Base-by-base conservation (phyloP, 441 rosid species). In the Corymbia citriodora region DNA sequence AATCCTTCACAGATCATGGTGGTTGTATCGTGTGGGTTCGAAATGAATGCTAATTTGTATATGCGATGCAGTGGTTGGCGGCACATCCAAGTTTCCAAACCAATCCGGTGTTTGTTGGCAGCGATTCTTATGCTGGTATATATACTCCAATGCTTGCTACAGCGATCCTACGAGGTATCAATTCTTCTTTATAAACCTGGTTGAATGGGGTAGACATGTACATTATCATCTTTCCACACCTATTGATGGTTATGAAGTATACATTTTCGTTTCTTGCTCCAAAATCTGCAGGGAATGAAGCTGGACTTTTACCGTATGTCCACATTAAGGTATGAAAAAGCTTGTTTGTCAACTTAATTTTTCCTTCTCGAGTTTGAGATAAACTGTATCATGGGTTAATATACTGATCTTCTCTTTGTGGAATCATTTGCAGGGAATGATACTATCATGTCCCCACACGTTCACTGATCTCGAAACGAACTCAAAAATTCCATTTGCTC, bases 41-140 rank as follows among this genome's bases (percentile, higher is more conserved):
- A 53, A 87, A 57, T 9, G n/a, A 49, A 63, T 23, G 25, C 88
- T 90, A 18, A 87, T 55, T n/a, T 29, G 4, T 52, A 8, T 23
- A 59, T 88, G 29, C 54, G 6, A 72, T 90, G 63, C 92, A 93
- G 94, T 93, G 94, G 94, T 55, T 93, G 68, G 27, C 19, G 3
- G 92, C 90, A 5, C 92, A 93, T 72, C 92, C 91, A 18, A 17
- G 90, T 87, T 93, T 68, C 48, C 18, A 87, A 54, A 54, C 87
- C 85, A 91, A 89, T 88, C 91, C 61, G 0, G 90, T 92, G 87
- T 91, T 88, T 55, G 45, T 92, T 10, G 92, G 91, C 13, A 91
- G 89, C 49, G 93, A 93, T 83, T 92, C 94, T 31, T 93, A 90
- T 63, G 49, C 92, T 40, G 93, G 93, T 21, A 19, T 92, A 54